Base-by-base conservation (phyloP, 1,284 basidiomycete genomes). In the Thecaphora thlaspeos region DNA sequence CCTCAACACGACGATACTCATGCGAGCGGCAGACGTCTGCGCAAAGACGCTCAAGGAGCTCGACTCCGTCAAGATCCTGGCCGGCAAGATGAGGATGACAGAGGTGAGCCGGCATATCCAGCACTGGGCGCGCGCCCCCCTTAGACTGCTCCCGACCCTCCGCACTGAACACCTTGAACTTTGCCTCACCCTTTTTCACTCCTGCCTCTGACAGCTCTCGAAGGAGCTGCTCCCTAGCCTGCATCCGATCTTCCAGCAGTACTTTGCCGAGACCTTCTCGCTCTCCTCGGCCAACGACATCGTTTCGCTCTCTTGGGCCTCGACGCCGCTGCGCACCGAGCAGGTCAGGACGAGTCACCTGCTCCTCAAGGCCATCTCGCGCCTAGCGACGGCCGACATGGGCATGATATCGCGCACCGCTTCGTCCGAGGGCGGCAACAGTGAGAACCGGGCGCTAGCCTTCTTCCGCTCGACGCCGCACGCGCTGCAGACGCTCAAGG, bases 1-100 rank as follows among this genome's bases (percentile, higher is more conserved):
- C 11, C 47, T 58, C 41, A 67, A 66, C 42, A 56, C 66, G 12
- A 58, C 65, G 9, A 41, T 71, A 0, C 56, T 77, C 21, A 57
- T 76, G 59, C 64, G 71, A 23, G 65, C 68, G 22, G 61, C 67
- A 2, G 71, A 77, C 41, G 65, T 71, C 21, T 58, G 65, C 42
- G 57, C 61, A 32, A 64, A 68, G 44, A 65, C 61, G 30, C 55
- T 76, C 36, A 77, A 76, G 58, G 73, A 75, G 48, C 68, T 77
- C 38, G 65, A 57, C 19, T 61, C 64, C 12, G 71, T 75, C 21
- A 68, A 66, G 23, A 55, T 77, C 7, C 55, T 76, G 11, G 70
- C 74, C 11, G 75, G 75, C 34, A 74, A 71, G 53, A 61, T 77
- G 49, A 64, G 73, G 24, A 76, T 77, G 74, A 61, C 74, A 24